Conservation (phyloP, 2,329 filamentous ascomycete genomes). For the Penicillium hordei region DNA sequence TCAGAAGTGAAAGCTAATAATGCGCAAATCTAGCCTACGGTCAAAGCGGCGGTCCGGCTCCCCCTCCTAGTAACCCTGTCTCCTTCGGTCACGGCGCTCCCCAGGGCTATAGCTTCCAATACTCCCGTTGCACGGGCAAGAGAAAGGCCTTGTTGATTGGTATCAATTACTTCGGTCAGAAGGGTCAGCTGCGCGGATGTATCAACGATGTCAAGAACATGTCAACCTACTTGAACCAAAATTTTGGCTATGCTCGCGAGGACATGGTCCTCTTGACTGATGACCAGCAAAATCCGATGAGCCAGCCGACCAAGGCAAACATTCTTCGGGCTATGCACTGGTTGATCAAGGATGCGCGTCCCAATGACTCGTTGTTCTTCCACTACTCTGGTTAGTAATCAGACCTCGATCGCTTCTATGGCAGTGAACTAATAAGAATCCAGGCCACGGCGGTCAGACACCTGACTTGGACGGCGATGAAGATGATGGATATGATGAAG, state of each 20-base stretch:
- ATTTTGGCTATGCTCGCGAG: conserved; percentile 89
- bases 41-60: conserved; percentile 52
- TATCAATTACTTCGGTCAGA: conserved; percentile 95
- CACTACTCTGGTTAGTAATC: conserved; percentile 78
- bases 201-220: conserved; percentile 99
- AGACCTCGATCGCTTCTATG: not conserved
- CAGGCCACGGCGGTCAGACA: conserved; percentile 74
- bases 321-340: conserved; percentile 96
- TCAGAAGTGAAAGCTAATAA: conserved; percentile 3
- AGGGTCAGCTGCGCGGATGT: conserved; percentile 85
- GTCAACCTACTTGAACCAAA: conserved; percentile 83
- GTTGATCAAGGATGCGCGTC: conserved; percentile 88
- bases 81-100: conserved; percentile 79
- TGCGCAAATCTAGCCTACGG: conserved; percentile 10
- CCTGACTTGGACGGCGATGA: conserved; percentile 73
- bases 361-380: conserved; percentile 95
- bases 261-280: conserved; percentile 97
- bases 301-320: conserved; percentile 92
- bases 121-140: conserved; percentile 84
- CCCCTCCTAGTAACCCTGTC: conserved; percentile 67
- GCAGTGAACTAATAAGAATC: conserved; percentile 11
- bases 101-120: conserved; percentile 78
- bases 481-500: conserved; percentile 74
- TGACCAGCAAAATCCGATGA: conserved; percentile 96
- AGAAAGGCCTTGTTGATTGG: conserved; percentile 89